Percentiles rank a stretch among this genome's conserved stretches.
These are phyloP conservation scores for Pugionium dolabratum DNA, from an alignment of 345 rosid genomes.

Conservation along the genomic window DNA sequence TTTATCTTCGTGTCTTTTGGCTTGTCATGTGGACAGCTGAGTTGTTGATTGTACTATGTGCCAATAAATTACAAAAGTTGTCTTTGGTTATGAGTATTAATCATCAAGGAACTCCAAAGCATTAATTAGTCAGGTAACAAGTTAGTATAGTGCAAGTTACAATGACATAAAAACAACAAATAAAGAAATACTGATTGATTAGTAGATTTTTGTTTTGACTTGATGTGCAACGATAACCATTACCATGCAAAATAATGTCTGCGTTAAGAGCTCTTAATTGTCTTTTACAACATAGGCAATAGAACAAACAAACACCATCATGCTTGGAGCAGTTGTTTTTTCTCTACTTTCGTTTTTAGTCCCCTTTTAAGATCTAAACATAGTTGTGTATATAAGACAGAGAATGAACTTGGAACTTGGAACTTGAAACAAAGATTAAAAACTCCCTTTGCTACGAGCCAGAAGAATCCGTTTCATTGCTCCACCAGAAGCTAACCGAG, in stretches of 20 bases:
- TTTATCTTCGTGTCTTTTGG: background rate
- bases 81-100: conserved; percentile 7
- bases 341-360: conserved; percentile 18
- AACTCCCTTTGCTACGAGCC: conserved; percentile 25
- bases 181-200: background rate
- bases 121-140: conserved; percentile 12
- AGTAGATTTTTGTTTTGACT: background rate
- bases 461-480: conserved; percentile 41
- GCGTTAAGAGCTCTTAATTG: conserved; percentile 16
- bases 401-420: background rate
- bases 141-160: background rate
- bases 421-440: conserved; percentile 21
- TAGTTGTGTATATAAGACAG: conserved; percentile 8
- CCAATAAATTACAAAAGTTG: conserved; percentile 13
- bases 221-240: conserved; percentile 9
- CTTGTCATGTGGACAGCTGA: background rate
- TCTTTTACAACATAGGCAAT: conserved; percentile 26
- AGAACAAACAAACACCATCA: conserved; percentile 27
- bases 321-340: conserved; percentile 23
- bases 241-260: conserved; percentile 19
- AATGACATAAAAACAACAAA: background rate
- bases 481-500: conserved; percentile 98
- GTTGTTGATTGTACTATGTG: conserved; percentile 9
- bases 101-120: conserved; percentile 20
- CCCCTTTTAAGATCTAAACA: background rate